Evolutionary conservation across 148 eudicot species (phyloP), one percentile per base, ranked within the genome.

Genomic region (Vaccinium macrocarpon): DNA sequence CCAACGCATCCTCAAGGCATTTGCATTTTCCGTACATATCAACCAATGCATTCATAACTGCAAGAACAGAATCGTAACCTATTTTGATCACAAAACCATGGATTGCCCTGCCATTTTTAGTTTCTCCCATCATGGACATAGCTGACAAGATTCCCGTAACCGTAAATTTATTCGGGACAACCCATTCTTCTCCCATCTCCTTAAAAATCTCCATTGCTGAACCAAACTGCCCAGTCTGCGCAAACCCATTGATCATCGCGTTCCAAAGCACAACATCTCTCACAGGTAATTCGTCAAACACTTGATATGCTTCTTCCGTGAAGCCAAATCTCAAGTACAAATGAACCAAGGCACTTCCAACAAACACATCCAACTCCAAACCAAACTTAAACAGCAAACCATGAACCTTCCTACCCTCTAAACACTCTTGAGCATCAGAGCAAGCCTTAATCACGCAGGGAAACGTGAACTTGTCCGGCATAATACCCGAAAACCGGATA

Each of bases 11-110:
- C 21, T 15, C 49, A n/a, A 86, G 38, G 71, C 85, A 86, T 73
- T 84, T 88, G 86, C 93, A 90, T 89, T 94, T 94, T 29, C 97
- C 97, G 85, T 94, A 94, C 94, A 91, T 86, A 87, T 94, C 97
- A 71, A 94, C 89, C 84, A 94, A 80, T 3, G 93, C 92, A 88
- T 94, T 94, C 27, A 81, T 85, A 55, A 94, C 91, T 0, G 88
- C 91, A 82, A 90, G 57, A 55, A 83, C 85, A 12, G 81, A 83
- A 49, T 86, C 90, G 79, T 81, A 86, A 42, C 94, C 95, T 88
- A 76, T 86, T 79, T 94, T 94, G 46, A 90, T 75, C 76, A 84
- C 92, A 78, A 88, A 86, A 6, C 92, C 92, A 84, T 92, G 95
- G 35, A 94, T 55, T n/a, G 85, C 81, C 83, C 52, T 86, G 53